Percentiles rank a stretch among this genome's conserved stretches.
phyloP scores from a whole-genome alignment of 1,284 basidiomycete species.

The Austroboletus niveus region DNA sequence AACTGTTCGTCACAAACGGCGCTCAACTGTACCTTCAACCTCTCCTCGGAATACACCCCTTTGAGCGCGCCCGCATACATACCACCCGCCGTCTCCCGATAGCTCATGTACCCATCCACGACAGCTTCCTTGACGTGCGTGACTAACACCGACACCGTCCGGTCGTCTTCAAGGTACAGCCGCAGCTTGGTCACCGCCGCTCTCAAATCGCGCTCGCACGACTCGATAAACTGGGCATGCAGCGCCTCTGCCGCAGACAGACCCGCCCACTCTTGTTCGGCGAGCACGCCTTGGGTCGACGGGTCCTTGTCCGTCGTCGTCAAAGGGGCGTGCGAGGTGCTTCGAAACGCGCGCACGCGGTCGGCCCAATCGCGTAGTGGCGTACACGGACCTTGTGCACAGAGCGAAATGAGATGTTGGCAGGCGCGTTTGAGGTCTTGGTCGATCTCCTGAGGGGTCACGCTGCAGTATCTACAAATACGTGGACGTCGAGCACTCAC shows the following conservation, averaged over 20 bases:
- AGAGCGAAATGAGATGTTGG: constrained; percentile 76
- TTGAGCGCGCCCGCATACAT: constrained; percentile 41
- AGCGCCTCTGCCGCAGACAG: constrained; percentile 49
- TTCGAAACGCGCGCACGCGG: constrained; percentile 38
- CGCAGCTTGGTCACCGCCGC: constrained; percentile 53
- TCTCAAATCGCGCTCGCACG: constrained; percentile 57
- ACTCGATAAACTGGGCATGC: constrained; percentile 51
- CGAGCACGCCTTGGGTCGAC: constrained; percentile 19
- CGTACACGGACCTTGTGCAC: constrained; percentile 48
- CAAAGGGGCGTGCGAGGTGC: constrained; percentile 19
- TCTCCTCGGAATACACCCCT: constrained; percentile 37
- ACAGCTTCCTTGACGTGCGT: constrained; percentile 76
- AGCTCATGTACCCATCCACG: constrained; percentile 68
- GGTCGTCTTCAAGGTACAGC: constrained; percentile 76
- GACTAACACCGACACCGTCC: constrained; percentile 74
- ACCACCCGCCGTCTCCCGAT: constrained; percentile 50
- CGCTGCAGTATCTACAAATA: too few relatives aligned
- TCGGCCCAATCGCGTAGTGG: constrained; percentile 63
- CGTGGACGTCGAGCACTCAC: constrained; percentile 41
- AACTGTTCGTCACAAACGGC: constrained; percentile 23
- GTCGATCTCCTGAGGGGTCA: constrained; percentile 67
- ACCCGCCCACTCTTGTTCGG: constrained; percentile 41
- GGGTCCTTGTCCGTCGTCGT: constrained; percentile 10
- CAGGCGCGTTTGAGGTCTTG: constrained; percentile 78
- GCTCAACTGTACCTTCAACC: constrained; percentile 32